Evolutionary conservation across 306 rosid genomes (phyloP), one percentile per base, ranked within the genome.

Genomic region (Sesbania bispinosa): DNA sequence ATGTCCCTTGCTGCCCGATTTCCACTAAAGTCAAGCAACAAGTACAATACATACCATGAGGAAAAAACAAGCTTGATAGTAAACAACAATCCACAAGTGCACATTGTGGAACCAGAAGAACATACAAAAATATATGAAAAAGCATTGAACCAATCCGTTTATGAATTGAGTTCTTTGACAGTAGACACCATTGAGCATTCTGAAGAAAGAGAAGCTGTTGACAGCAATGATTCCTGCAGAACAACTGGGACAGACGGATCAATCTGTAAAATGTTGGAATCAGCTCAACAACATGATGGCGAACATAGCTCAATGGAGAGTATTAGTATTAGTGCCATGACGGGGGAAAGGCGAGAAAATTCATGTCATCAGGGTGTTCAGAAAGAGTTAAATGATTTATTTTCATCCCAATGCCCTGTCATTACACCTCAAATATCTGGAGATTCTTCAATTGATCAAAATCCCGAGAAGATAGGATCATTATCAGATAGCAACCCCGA

Each of bases 1-100:
- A 87, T 92, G 90, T 84, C 97, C 14, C 88, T 92, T 16, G 97
- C 92, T 63, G 94, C 97, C 58, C 93, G 74, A 46, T 92, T 85
- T 79, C 94, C 97, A 19, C 74, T 83, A 15, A 84, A 74, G 47
- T 65, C 86, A 33, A 81, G 70, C 69, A 75, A 71, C 62, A 67
- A 73, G 6, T 26, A 54, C 62, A 26, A 78, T 54, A 45, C 51
- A 33, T 6, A 19, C 63, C 47, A 35, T 1, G 27, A 72, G 70
- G 75, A 66, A 57, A 42, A 35, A 57, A 66, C 70, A 47, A 66
- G 59, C 54, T 18, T 65, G 32, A 45, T 38, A n/a, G n/a, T n/a
- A n/a, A n/a, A n/a, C 33, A 19, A 46, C 1, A 81, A 86, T 48
- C 86, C 88, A 43, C 85, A 80, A 64, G 83, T 57, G 35, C 71